Conservation (phyloP, 176 grass and related monocot species). For the Themeda triandra region DNA sequence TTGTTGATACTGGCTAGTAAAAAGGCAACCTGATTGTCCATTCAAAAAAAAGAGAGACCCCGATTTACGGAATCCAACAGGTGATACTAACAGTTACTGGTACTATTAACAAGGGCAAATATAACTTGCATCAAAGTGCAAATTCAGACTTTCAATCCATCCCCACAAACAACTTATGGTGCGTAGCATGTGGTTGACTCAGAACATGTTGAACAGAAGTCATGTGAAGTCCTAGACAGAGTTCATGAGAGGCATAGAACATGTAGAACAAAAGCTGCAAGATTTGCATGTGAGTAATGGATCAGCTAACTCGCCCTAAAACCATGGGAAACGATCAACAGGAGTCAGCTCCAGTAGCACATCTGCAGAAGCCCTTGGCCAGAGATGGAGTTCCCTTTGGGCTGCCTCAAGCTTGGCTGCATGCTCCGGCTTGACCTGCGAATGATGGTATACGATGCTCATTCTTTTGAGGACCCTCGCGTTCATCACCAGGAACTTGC, state of each 20-base stretch:
- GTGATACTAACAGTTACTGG: not conserved
- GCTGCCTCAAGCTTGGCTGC: constrained; percentile 4
- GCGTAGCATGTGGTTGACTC: not conserved
- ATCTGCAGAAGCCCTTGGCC: constrained; percentile 4
- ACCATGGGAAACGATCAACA: not conserved
- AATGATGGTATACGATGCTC: not conserved
- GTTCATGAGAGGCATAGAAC: not conserved
- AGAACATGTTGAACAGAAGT: not conserved
- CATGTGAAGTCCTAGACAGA: too few relatives aligned
- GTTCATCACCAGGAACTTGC: constrained; percentile 20
- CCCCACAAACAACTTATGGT: not conserved
- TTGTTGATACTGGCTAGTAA: not conserved
- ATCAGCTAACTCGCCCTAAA: not conserved
- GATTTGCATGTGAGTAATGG: not conserved
- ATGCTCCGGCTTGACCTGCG: not conserved
- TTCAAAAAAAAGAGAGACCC: not conserved
- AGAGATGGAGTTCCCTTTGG: not conserved
- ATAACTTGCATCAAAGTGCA: not conserved
- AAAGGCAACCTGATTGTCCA: not conserved
- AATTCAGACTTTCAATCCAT: not conserved
- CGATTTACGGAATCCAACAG: not conserved
- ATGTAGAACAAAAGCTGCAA: not conserved
- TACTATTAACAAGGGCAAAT: not conserved
- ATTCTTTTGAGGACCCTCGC: constrained; percentile 3
- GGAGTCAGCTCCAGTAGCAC: not conserved